A percentile compares a stretch with the other conserved stretches of the same genome.
These are phyloP conservation scores for Fusarium citri DNA, from an alignment of 2,329 filamentous ascomycete genomes.

Conservation along the genomic window DNA sequence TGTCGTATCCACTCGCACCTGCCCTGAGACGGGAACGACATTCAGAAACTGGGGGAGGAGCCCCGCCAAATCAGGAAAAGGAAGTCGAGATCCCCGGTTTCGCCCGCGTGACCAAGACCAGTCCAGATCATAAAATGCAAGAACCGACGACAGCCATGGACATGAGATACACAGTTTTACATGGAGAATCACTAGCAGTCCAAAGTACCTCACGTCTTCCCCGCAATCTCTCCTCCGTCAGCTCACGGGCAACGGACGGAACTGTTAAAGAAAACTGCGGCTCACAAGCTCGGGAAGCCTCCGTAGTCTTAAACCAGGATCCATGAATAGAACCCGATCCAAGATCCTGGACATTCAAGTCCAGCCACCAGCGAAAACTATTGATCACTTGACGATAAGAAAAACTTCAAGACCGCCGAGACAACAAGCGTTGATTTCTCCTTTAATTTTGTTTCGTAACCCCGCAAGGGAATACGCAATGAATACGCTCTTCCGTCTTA, in stretches of 20 bases:
- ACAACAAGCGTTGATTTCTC: slow-evolving; percentile 2
- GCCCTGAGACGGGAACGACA: slow-evolving; percentile 9
- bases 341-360: slow-evolving; percentile 10
- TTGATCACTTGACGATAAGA: slow-evolving; percentile 25
- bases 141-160: slow-evolving; percentile 6
- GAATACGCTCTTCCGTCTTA: slow-evolving; percentile 1
- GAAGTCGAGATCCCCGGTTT: slow-evolving; percentile 42
- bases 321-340: slow-evolving; percentile 3
- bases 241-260: slow-evolving; percentile 29
- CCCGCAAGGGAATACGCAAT: slow-evolving; percentile 14
- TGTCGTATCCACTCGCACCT: slow-evolving; percentile 18
- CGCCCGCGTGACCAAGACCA: slow-evolving; percentile 37
- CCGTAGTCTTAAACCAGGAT: slow-evolving; percentile 13
- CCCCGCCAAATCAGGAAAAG: slow-evolving; percentile 36
- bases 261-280: slow-evolving; percentile 7
- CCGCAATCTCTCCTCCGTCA: slow-evolving; percentile 30
- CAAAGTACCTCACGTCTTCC: slow-evolving; percentile 6
- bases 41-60: slow-evolving; percentile 32
- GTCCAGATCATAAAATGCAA: not conserved
- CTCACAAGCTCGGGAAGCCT: slow-evolving; percentile 33
- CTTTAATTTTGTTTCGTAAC: slow-evolving; percentile 2
- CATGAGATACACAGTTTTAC: not conserved
- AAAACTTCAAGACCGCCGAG: slow-evolving; percentile 1
- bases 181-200: slow-evolving; percentile 11
- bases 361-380: not conserved